Evolutionary conservation across 1,284 basidiomycete genomes (phyloP), one percentile per base, ranked within the genome.

Genomic region (Apiotrichum mycotoxinovorans): DNA sequence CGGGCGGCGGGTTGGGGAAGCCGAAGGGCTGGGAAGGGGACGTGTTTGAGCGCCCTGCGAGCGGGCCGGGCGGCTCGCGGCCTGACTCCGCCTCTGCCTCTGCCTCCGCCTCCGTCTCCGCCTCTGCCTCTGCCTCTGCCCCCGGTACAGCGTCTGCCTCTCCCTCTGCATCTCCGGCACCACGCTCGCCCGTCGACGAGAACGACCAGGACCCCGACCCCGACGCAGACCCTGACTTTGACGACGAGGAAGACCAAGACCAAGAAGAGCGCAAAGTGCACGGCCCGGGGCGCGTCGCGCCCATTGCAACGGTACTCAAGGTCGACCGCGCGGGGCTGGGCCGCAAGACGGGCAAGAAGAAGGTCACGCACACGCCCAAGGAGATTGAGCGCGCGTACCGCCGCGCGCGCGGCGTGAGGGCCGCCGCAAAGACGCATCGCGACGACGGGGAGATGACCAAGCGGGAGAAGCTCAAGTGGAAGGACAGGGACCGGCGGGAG

Each of bases 301-400:
- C 74, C 1, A 62, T 76, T 33, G 62, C 72, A 0, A 76, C 74
- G 0, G 56, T 65, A 0, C 66, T 76, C 48, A 76, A 76, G 61
- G 64, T 74, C 38, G 72, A 76, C 62, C 59, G 68, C 9, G 60
- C 67, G 17, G 74, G 74, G 2, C 50, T 76, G 4, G 74, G 74
- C 11, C 52, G 51, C 41, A 35, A 22, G 1, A 8, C 17, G 9
- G 23, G 47, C 9, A 41, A 50, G 30, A 64, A 63, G 38, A 66
- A 67, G 25, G 68, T 76, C 11, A 74, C 74, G 15, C 74, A 76
- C 59, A 65, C 66, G 4, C 46, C 51, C 2, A 51, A 62, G 22
- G 72, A 76, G 57, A 76, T 76, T 42, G 46, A 55, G n/a, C 52
- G 58, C 12, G 71, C 70, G 11, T 67, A 69, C 41, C 57, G 61